A percentile compares a stretch with the other conserved stretches of the same genome.
phyloP scores from a whole-genome alignment of 331 rosid genomes.

The Arachis monticola region DNA sequence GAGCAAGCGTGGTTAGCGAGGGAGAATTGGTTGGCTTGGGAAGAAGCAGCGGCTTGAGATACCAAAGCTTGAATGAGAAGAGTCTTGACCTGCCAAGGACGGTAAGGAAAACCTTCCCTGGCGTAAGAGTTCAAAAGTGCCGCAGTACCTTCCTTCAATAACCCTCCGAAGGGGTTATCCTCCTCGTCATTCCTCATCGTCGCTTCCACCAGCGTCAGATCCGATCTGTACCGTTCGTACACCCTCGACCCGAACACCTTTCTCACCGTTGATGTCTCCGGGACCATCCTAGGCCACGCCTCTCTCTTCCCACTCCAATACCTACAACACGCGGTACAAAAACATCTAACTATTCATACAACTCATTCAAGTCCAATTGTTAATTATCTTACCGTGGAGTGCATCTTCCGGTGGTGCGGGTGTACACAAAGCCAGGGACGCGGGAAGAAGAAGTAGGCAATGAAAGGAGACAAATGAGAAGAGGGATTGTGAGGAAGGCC shows the following conservation, averaged over 20 bases:
- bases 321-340: constrained; percentile 27
- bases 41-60: constrained; percentile 59
- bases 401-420: constrained; percentile 75
- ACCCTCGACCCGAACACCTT: constrained; percentile 84
- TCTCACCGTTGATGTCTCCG: constrained; percentile 73
- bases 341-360: too few species aligned
- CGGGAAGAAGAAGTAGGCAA: constrained; percentile 21
- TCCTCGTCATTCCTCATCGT: constrained; percentile 59
- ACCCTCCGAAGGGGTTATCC: constrained; percentile 53
- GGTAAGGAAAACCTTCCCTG: constrained; percentile 63
- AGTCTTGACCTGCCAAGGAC: constrained; percentile 92
- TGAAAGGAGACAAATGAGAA: constrained; percentile 41
- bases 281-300: constrained; percentile 90
- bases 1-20: constrained; percentile 64
- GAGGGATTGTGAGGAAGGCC: constrained; percentile 16
- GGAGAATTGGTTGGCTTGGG: constrained; percentile 61
- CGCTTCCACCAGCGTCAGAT: constrained; percentile 77
- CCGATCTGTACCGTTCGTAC: constrained; percentile 69
- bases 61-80: constrained; percentile 70
- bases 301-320: constrained; percentile 82
- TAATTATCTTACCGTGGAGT: constrained; percentile 62
- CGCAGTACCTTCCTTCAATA: constrained; percentile 76
- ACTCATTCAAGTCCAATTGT: neutral
- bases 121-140: constrained; percentile 81
- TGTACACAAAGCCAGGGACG: constrained; percentile 69